Conservation (phyloP, 495 filamentous ascomycete genomes). For the Aspergillus indologenus region DNA sequence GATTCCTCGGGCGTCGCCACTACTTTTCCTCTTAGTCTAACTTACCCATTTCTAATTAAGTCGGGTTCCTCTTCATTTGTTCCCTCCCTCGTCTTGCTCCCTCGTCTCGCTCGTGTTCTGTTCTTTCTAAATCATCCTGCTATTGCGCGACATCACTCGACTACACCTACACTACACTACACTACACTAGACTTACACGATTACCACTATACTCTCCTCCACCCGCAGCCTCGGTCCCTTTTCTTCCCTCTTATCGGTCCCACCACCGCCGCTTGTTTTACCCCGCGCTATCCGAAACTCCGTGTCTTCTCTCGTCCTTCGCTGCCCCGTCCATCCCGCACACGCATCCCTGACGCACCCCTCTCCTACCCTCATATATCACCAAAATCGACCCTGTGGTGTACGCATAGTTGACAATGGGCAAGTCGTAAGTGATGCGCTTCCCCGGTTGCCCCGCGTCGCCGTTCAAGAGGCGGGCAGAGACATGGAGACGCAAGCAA, state of each 20-base stretch:
- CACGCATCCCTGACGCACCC: background rate
- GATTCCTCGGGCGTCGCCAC: slow-evolving; percentile 1
- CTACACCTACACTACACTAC: background rate
- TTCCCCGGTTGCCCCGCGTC: slow-evolving; percentile 13
- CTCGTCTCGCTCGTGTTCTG: background rate
- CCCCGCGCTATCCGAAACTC: slow-evolving; percentile 25
- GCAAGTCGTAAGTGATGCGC: slow-evolving; percentile 42
- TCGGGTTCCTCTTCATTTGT: background rate
- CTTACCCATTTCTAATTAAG: background rate
- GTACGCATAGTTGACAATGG: slow-evolving; percentile 31
- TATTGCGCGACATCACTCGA: background rate
- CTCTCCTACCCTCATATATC: background rate
- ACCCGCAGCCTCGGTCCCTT: background rate
- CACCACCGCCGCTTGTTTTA: slow-evolving; percentile 17
- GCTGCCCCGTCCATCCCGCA: background rate
- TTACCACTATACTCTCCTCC: background rate
- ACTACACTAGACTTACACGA: background rate
- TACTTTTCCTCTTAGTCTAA: slow-evolving; percentile 1
- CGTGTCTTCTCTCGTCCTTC: slow-evolving; percentile 27
- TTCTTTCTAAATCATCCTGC: background rate
- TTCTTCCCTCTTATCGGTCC: slow-evolving; percentile 14
- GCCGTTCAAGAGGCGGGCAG: background rate
- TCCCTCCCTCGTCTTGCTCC: background rate
- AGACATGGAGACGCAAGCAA: background rate
- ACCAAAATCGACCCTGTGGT: background rate